These are phyloP conservation scores for Calonectria pseudoreteaudii DNA, from an alignment of 2,329 filamentous ascomycete genomes.

Conservation along the genomic window DNA sequence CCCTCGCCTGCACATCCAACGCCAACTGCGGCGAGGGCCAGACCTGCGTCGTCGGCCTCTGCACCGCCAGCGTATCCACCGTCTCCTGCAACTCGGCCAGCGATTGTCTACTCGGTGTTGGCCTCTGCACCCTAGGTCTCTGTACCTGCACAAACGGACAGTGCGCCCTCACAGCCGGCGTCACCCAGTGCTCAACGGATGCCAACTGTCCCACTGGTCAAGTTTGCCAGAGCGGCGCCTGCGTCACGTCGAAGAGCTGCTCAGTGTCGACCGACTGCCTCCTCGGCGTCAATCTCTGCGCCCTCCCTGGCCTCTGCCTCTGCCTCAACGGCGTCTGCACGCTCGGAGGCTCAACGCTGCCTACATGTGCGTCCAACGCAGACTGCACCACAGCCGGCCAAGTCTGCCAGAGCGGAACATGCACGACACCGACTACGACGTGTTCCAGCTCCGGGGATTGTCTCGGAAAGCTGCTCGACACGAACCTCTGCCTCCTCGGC, in stretches of 20 bases:
- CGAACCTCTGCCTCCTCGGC: constrained; percentile 14
- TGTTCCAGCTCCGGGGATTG: constrained; percentile 4
- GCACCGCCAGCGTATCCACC: constrained; percentile 5
- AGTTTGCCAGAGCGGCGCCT: constrained; percentile 28
- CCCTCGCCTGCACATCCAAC: neutral
- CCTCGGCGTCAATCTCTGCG: constrained; percentile 19
- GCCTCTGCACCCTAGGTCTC: constrained; percentile 27
- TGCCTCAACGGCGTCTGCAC: constrained; percentile 30
- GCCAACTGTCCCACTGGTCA: constrained; percentile 12
- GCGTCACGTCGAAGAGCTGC: constrained; percentile 16
- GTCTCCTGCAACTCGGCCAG: constrained; percentile 3
- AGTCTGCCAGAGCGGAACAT: constrained; percentile 22
- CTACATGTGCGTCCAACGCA: neutral
- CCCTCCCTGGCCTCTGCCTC: constrained; percentile 21
- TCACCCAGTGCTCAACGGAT: constrained; percentile 12
- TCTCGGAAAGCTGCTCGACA: constrained; percentile 2
- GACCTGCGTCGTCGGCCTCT: constrained; percentile 13
- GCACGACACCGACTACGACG: neutral
- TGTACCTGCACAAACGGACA: constrained; percentile 25
- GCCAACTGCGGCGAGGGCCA: constrained; percentile 13
- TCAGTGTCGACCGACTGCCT: constrained; percentile 10
- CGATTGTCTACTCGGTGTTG: constrained; percentile 26
- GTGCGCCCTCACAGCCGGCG: constrained; percentile 5
- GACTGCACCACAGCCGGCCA: constrained; percentile 16
- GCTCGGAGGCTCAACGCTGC: constrained; percentile 15